A percentile compares a stretch with the other conserved stretches of the same genome.
These are phyloP conservation scores for Leccinum rimulosum DNA, from an alignment of 768 basidiomycete genomes.

Conservation along the genomic window DNA sequence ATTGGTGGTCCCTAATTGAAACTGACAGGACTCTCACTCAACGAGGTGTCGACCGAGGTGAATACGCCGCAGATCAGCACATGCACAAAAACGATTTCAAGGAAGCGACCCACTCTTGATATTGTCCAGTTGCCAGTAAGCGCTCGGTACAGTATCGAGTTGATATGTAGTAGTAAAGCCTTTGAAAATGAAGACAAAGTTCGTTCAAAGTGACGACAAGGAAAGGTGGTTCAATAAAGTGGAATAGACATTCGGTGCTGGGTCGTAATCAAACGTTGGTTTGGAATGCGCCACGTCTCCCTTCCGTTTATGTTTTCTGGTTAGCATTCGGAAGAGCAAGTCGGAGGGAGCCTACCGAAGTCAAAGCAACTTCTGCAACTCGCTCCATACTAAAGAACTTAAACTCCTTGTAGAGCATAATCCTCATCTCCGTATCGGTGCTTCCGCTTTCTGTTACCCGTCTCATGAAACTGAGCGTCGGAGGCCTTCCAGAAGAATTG, in stretches of 20 bases:
- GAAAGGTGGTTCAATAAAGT: constrained; percentile 94
- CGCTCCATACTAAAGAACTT: constrained; percentile 93
- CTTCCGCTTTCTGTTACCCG: constrained; percentile 97
- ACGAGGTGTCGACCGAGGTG: constrained; percentile 94
- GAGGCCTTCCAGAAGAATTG: constrained; percentile 98
- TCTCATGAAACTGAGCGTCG: constrained; percentile 97
- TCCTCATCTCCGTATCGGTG: constrained; percentile 98
- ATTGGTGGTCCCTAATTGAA: constrained; percentile 98
- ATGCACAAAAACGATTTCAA: neutral
- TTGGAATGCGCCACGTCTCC: constrained; percentile 92
- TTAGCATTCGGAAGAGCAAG: constrained; percentile 1
- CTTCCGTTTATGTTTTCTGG: constrained; percentile 37
- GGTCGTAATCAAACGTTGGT: constrained; percentile 93
- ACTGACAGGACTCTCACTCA: constrained; percentile 95
- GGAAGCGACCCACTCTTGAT: constrained; percentile 78
- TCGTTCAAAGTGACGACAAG: constrained; percentile 90
- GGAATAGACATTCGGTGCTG: constrained; percentile 94
- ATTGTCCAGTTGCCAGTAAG: constrained; percentile 90
- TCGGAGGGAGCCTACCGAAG: constrained; percentile 53
- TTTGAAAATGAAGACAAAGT: constrained; percentile 94
- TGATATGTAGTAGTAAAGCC: constrained; percentile 98
- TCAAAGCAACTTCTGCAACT: constrained; percentile 77
- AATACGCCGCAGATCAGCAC: constrained; percentile 5
- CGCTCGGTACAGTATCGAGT: constrained; percentile 89
- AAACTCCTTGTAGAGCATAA: constrained; percentile 96